Percentiles rank a stretch among this genome's conserved stretches.
These are phyloP conservation scores for Eremochloa ophiuroides DNA, from an alignment of 176 grass and related monocot species.

Conservation along the genomic window DNA sequence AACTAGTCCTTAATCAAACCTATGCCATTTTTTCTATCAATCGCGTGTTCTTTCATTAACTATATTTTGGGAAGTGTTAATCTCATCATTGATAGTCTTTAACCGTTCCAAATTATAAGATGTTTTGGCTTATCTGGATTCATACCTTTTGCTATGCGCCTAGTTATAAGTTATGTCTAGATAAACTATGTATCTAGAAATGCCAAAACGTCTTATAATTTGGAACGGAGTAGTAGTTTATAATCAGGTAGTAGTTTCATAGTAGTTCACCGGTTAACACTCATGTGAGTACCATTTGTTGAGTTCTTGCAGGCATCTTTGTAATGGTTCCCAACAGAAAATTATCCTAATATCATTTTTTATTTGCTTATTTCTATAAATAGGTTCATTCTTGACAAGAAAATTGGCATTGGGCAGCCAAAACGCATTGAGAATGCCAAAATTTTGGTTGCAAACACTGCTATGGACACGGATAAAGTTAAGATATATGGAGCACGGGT, in stretches of 20 bases:
- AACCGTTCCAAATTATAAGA: too few relatives aligned
- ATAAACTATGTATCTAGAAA: too few relatives aligned
- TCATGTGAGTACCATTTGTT: too few relatives aligned
- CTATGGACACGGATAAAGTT: constrained; percentile 99
- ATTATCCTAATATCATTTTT: not conserved
- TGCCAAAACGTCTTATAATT: too few relatives aligned
- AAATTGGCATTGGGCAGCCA: constrained; percentile 94
- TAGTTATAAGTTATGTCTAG: too few relatives aligned
- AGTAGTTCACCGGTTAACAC: not conserved
- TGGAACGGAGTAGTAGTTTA: not conserved
- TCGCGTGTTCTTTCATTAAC: not conserved
- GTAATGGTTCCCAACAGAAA: not conserved
- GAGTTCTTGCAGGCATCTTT: not conserved
- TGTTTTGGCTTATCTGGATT: too few relatives aligned
- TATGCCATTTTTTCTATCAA: not conserved
- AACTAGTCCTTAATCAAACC: not conserved
- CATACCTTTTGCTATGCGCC: too few relatives aligned
- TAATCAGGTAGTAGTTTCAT: not conserved
- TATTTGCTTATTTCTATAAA: not conserved
- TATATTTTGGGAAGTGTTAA: not conserved
- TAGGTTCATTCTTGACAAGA: constrained; percentile 99
- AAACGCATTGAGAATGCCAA: constrained; percentile 95
- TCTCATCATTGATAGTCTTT: not conserved
- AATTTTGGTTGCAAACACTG: constrained; percentile 93
- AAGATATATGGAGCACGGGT: constrained; percentile 96